phyloP scores from a whole-genome alignment of 208 protist species.

The Entamoeba invadens region DNA sequence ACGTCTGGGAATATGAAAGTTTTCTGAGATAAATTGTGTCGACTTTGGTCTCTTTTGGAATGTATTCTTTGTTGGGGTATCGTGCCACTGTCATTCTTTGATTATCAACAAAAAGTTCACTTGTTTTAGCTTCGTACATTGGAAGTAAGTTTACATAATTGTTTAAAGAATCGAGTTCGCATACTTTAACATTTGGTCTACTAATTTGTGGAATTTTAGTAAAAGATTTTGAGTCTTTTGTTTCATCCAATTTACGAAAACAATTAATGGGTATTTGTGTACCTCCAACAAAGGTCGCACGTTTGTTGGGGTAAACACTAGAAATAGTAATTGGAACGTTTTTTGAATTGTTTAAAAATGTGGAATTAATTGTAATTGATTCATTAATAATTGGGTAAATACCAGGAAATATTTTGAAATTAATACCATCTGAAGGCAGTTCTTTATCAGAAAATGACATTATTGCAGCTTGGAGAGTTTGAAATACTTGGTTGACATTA shows the following conservation, averaged over 20 bases:
- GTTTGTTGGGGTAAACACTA: neutral
- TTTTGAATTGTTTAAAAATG: neutral
- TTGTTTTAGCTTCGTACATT: neutral
- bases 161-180: neutral
- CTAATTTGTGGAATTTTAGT: neutral
- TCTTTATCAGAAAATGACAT: neutral
- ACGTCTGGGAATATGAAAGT: neutral
- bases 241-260: neutral
- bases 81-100: neutral
- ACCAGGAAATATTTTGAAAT: neutral
- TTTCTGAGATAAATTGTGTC: neutral
- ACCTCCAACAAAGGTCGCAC: neutral
- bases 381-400: neutral
- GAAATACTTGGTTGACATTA: neutral
- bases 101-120: neutral
- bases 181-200: neutral
- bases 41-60: neutral
- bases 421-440: neutral
- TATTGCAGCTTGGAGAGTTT: neutral
- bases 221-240: neutral
- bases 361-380: neutral
- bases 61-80: neutral
- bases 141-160: neutral
- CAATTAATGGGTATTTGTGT: neutral
- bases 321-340: neutral